phyloP scores from a whole-genome alignment of 129 eudicot species.

The Chrysanthemum seticuspe region DNA sequence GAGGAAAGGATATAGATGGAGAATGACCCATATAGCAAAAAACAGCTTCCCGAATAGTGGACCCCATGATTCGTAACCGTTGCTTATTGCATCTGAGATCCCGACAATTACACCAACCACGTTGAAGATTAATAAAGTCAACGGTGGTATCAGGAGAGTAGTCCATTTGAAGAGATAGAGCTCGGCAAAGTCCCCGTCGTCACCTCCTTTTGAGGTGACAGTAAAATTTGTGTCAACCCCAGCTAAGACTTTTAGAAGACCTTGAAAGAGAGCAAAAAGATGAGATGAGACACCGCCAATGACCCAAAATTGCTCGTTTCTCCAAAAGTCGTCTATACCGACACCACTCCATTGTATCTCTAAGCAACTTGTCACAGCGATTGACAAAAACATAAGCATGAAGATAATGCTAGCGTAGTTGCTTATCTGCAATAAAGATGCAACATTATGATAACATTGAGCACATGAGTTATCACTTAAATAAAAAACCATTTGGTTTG shows the following conservation, averaged over 20 bases:
- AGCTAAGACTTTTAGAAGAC: conserved; percentile 64
- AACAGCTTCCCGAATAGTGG: conserved; percentile 67
- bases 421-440: conserved; percentile 52
- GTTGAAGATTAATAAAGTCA: conserved; percentile 55
- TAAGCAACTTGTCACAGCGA: conserved; percentile 57
- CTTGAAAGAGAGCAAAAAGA: conserved; percentile 72
- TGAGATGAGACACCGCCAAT: conserved; percentile 82
- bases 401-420: conserved; percentile 64
- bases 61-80: conserved; percentile 83
- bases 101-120: conserved; percentile 62
- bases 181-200: conserved; percentile 62
- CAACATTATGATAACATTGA: background rate
- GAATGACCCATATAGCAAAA: conserved; percentile 72
- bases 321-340: conserved; percentile 73
- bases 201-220: conserved; percentile 75
- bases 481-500: background rate
- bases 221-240: conserved; percentile 81
- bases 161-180: conserved; percentile 80
- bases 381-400: conserved; percentile 64
- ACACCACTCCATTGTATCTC: conserved; percentile 85
- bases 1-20: conserved; percentile 77
- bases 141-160: conserved; percentile 62
- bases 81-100: conserved; percentile 60
- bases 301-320: conserved; percentile 89
- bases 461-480: background rate